Base-by-base conservation (phyloP, 177 flowering plant genomes). In the Vitis hybrid region DNA sequence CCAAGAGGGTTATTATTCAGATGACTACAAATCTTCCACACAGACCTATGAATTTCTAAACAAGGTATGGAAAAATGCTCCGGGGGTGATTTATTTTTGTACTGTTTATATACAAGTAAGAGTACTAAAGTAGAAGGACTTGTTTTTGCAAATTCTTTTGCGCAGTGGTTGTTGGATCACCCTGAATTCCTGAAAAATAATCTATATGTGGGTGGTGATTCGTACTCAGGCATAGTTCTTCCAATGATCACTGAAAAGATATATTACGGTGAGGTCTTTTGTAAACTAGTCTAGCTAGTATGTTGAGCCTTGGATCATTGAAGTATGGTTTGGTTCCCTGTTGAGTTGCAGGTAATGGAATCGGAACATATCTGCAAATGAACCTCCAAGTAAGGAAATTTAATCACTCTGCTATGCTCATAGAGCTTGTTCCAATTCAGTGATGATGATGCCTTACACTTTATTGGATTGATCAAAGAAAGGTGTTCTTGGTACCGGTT, bases 131-230 rank as follows among this genome's bases (percentile, higher is more conserved):
- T 20, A 20, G 1, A 20, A 20, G 21, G 21, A 20, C 21, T 20
- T 20, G 21, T 20, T 20, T 20, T 20, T 20, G 21, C 21, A 20
- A 20, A 20, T 20, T 20, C 21, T 20, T 20, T 58, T 17, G 6
- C 30, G 58, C 80, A 83, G 86, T 83, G 82, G 82, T 67, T 81
- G 59, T 24, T 20, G 17, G 60, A 65, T n/a, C 79, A 81, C 49
- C 76, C 79, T 0, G 64, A 79, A 41, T 81, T 77, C 50, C 41
- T 32, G 4, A 62, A 65, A 11, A 83, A 79, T 18, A 80, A 77
- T 15, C 56, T 79, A 12, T 83, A 81, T 61, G 53, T 84, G 8
- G 61, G 66, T 8, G 84, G 84, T 9, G 84, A 81, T 63, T 84
- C 86, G 0, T 84, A 81, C 54, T 59, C 78, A 0, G 86, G 86